These are phyloP conservation scores for Corymbia calophylla DNA, from an alignment of 441 rosid species.

Conservation along the genomic window DNA sequence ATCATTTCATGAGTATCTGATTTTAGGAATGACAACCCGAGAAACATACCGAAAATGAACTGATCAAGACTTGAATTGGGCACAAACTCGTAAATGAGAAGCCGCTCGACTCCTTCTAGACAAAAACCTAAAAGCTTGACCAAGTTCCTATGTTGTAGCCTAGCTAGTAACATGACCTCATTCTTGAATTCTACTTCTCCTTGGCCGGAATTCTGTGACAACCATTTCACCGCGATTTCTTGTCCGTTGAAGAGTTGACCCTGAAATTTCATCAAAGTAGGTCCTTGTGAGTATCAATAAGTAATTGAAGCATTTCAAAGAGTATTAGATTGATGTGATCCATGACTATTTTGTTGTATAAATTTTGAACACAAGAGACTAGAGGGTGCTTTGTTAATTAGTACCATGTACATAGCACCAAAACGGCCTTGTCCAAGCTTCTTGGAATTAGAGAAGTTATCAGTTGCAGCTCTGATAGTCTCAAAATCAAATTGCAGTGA, in stretches of 20 bases:
- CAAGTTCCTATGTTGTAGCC: background rate
- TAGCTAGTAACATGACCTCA: background rate
- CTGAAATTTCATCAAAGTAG: background rate
- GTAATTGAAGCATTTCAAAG: background rate
- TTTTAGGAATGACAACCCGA: background rate
- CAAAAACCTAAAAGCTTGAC: background rate
- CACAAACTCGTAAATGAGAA: background rate
- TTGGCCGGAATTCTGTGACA: background rate
- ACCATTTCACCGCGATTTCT: rapidly evolving
- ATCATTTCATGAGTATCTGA: background rate
- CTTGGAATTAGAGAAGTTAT: background rate
- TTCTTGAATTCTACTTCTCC: background rate
- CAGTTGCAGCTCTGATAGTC: background rate
- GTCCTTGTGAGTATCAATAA: background rate
- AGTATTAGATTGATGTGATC: background rate
- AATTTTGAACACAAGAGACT: background rate
- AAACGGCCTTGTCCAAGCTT: background rate
- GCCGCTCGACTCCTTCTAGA: background rate
- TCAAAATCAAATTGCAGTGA: background rate
- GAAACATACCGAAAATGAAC: background rate
- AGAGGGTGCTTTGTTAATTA: background rate
- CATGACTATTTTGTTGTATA: background rate
- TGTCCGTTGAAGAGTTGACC: background rate
- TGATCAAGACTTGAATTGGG: background rate
- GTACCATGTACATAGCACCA: background rate